Evolutionary conservation across 345 rosid genomes (phyloP).

Genomic region (Theobroma cacao): DNA sequence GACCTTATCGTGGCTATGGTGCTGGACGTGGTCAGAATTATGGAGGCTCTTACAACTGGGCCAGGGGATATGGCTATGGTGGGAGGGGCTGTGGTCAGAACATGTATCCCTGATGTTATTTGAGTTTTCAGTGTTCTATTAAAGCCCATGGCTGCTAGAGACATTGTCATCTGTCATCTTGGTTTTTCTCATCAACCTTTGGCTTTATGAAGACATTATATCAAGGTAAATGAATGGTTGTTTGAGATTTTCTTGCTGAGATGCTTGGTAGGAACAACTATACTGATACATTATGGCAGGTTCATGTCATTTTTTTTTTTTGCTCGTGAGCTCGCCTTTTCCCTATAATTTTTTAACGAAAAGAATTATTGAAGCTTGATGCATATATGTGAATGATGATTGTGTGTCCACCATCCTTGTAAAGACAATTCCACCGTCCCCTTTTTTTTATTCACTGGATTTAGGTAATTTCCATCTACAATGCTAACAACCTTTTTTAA

Average conservation of each 20-base stretch:
- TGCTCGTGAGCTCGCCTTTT: conserved; percentile 15
- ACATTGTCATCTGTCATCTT: not conserved
- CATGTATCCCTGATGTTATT: conserved; percentile 12
- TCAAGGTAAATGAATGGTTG: conserved; percentile 13
- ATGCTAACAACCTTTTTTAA: not conserved
- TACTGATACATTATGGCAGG: conserved; percentile 19
- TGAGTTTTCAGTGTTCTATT: conserved; percentile 2
- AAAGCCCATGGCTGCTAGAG: not conserved
- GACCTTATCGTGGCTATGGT: conserved; percentile 23
- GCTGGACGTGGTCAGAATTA: conserved; percentile 22
- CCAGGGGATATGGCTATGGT: conserved; percentile 34
- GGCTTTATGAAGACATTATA: not conserved
- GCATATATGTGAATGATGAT: not conserved
- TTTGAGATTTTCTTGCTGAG: conserved; percentile 9
- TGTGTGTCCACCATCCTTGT: not conserved
- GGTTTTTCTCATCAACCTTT: not conserved
- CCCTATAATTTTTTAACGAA: not conserved
- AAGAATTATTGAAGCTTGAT: not conserved
- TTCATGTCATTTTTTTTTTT: conserved; percentile 22
- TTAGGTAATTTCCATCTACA: not conserved
- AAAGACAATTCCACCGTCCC: too few relatives aligned
- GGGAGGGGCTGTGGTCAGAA: conserved; percentile 28
- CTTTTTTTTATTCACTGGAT: not conserved
- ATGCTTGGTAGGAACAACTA: conserved; percentile 6
- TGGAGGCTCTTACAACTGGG: conserved; percentile 16